Evolutionary conservation across 2,329 filamentous ascomycete genomes (phyloP), one percentile per base, ranked within the genome.

Genomic region (Chaetomium sp.): DNA sequence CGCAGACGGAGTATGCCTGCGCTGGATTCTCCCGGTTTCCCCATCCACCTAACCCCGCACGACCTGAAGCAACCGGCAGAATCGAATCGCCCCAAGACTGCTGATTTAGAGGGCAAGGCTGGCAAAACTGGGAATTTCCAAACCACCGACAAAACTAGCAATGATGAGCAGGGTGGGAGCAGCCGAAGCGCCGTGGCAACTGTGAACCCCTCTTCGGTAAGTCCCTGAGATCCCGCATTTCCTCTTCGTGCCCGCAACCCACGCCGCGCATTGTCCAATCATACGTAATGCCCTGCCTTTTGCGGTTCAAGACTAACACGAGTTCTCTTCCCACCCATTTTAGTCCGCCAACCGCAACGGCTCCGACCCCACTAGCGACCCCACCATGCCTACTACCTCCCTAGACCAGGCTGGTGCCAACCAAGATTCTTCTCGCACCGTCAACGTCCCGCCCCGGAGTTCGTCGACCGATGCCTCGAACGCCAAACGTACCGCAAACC

Each of bases 1-100:
- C 85, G 93, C 71, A 87, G 93, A 74, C 87, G 93, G 70, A 97
- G 93, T 78, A 85, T 96, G 79, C 91, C 91, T 69, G 89, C 87
- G 21, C 77, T 84, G 66, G 82, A 86, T 75, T 77, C 78, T 72
- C 70, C 78, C 70, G 78, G 81, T 66, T 78, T 79, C 70, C 74
- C 76, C 62, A 77, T 73, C 67, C 72, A 75, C 68, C 60, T 77
- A 70, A 75, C 74, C 66, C 75, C 78, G 67, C 78, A 77, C 61
- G 74, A 76, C 50, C 73, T 76, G 60, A 75, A 74, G 70, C 76
- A 74, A 66, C 72, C 75, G 66, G 74, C 73, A 65, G 76, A 78
- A 68, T 69, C 72, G 61, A 71, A 72, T 63, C 75, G 74, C 47
- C 64, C 71, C 63, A 77, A 73, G 70, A 71, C 64, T 57, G 70